These are phyloP conservation scores for Cryptococcus wingfieldii DNA, from an alignment of 1,284 basidiomycete genomes.

Conservation along the genomic window DNA sequence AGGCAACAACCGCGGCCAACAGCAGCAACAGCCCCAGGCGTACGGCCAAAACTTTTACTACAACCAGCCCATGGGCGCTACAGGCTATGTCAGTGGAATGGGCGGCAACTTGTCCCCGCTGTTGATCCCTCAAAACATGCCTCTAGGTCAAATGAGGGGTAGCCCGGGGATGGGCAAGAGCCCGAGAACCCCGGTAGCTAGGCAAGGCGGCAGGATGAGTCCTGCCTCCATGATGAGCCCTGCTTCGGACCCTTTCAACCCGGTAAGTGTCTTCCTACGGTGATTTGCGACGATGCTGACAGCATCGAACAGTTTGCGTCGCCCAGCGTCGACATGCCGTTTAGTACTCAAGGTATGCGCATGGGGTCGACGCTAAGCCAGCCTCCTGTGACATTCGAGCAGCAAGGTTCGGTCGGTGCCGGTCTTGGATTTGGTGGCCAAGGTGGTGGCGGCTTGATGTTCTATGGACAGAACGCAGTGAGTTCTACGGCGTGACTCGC, in stretches of 20 bases:
- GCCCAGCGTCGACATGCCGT: constrained; percentile 40
- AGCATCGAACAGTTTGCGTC: constrained; percentile 32
- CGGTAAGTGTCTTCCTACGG: constrained; percentile 29
- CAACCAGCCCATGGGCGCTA: constrained; percentile 6
- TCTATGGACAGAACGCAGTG: constrained; percentile 17
- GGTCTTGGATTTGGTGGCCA: constrained; percentile 42
- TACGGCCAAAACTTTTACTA: constrained; percentile 7
- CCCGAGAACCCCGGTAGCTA: constrained; percentile 35
- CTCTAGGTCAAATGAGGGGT: constrained; percentile 35
- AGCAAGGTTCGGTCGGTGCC: constrained; percentile 39
- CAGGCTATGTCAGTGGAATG: background rate
- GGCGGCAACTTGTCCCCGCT: constrained; percentile 29
- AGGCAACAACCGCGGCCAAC: background rate
- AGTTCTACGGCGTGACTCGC: background rate
- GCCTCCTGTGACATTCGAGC: constrained; percentile 37
- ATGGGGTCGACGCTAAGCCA: constrained; percentile 25
- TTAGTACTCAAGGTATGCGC: constrained; percentile 28
- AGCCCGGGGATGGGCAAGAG: constrained; percentile 9
- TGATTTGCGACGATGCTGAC: background rate
- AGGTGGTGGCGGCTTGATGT: constrained; percentile 6
- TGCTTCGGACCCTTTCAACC: constrained; percentile 49
- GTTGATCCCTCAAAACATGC: constrained; percentile 42
- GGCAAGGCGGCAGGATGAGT: constrained; percentile 30
- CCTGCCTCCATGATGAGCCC: constrained; percentile 46
- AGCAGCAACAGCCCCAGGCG: constrained; percentile 1